phyloP scores from a whole-genome alignment of 208 protist species.

The Cochliopodium minus region DNA sequence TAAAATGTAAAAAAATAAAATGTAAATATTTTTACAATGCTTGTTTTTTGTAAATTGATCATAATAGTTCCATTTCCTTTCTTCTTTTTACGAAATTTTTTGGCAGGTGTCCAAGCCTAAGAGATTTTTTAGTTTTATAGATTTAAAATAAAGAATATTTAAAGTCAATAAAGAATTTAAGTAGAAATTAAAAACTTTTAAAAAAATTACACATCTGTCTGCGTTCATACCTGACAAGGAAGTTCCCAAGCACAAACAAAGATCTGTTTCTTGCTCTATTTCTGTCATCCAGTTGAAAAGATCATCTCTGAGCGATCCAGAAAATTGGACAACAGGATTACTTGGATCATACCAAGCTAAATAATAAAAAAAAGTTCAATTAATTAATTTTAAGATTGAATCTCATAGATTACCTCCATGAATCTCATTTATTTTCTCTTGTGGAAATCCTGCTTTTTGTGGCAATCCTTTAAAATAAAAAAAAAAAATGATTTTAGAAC shows the following conservation, averaged over 20 bases:
- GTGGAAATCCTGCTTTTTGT: slow-evolving; percentile 21
- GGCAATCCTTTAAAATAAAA: too few species aligned
- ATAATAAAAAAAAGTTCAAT: not conserved
- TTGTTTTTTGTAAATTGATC: slow-evolving; percentile 28
- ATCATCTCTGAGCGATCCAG: not conserved
- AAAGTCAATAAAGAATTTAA: too few species aligned
- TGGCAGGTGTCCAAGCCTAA: slow-evolving; percentile 7
- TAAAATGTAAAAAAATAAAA: too few species aligned
- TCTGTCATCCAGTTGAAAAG: slow-evolving; percentile 14
- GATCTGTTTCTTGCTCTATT: slow-evolving; percentile 12
- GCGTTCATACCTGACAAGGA: slow-evolving; percentile 21
- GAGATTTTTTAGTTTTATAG: too few species aligned
- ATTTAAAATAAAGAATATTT: too few species aligned
- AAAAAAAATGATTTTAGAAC: too few species aligned
- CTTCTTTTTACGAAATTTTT: slow-evolving; percentile 6
- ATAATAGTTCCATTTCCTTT: slow-evolving; percentile 21
- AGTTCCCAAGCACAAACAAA: slow-evolving; percentile 10
- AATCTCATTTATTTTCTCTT: slow-evolving; percentile 18
- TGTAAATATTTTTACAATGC: too few species aligned
- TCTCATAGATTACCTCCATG: too few species aligned
- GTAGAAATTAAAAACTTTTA: too few species aligned
- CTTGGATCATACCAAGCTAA: slow-evolving; percentile 21
- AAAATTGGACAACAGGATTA: slow-evolving; percentile 17
- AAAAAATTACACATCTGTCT: too few species aligned
- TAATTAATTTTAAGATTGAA: slow-evolving; percentile 3